Conservation (phyloP, 257 asterid genomes). For the Penstemon barbatus region DNA sequence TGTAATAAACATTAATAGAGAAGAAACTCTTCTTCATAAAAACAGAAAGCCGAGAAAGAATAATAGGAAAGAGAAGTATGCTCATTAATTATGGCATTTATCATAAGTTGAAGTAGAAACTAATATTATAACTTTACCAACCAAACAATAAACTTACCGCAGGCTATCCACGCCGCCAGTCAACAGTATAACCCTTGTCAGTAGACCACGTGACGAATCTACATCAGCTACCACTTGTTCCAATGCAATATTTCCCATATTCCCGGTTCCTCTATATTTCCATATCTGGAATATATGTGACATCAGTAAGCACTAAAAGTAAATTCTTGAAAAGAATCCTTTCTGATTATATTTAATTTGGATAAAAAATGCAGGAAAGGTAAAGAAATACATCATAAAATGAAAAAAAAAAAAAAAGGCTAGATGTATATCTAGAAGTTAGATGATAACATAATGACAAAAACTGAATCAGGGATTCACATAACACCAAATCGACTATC, state of each 20-base stretch:
- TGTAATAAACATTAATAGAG: no score
- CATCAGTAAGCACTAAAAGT: conserved; percentile 19
- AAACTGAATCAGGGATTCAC: not conserved
- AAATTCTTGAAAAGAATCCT: not conserved
- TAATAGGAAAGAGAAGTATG: not conserved
- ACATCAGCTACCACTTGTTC: conserved; percentile 56
- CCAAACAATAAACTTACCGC: conserved; percentile 43
- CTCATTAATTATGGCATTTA: not conserved
- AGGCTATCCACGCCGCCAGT: conserved; percentile 54
- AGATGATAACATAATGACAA: not conserved
- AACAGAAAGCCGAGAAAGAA: no score
- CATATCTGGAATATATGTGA: conserved; percentile 48
- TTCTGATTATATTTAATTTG: not conserved
- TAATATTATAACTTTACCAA: no score
- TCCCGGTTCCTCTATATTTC: conserved; percentile 58
- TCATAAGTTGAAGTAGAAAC: no score
- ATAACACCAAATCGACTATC: no score
- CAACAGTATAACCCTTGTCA: conserved; percentile 55
- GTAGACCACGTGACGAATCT: conserved; percentile 48
- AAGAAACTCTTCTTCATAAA: no score
- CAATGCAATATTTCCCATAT: conserved; percentile 54
- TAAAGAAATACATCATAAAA: no score
- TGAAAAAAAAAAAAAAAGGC: no score
- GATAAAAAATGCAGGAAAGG: not conserved
- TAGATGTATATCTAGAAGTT: not conserved